These are phyloP conservation scores for Alisma plantagoaquatica DNA, from an alignment of 106 monocot genomes.

Conservation along the genomic window DNA sequence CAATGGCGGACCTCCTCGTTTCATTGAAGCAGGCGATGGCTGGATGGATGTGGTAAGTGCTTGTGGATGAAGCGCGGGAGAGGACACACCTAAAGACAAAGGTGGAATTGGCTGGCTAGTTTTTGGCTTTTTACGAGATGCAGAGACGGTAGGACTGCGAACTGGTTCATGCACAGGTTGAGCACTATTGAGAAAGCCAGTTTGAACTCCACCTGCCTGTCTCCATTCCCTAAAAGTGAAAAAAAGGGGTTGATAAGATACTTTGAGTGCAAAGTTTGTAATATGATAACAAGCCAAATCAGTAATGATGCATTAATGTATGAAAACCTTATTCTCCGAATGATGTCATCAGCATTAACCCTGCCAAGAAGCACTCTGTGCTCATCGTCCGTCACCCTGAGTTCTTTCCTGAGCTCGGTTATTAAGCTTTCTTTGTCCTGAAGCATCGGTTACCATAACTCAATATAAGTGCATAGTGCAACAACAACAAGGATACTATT, in stretches of 20 bases:
- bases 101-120: conserved; percentile 50
- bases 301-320: neutral
- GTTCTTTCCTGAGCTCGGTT: conserved; percentile 93
- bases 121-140: conserved; percentile 83
- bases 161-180: conserved; percentile 45
- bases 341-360: conserved; percentile 94
- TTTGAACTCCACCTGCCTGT: conserved; percentile 44
- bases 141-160: conserved; percentile 58
- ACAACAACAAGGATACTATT: neutral
- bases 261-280: neutral
- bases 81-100: conserved; percentile 40
- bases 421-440: conserved; percentile 98
- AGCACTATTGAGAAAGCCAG: conserved; percentile 38
- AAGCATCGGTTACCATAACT: too few species aligned
- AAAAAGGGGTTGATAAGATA: neutral
- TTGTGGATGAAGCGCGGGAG: conserved; percentile 45
- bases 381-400: conserved; percentile 90
- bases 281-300: neutral
- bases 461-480: conserved; percentile 8
- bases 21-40: conserved; percentile 52
- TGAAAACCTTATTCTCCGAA: conserved; percentile 78
- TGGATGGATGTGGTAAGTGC: conserved; percentile 36
- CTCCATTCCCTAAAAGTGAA: conserved; percentile 67
- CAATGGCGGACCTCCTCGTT: conserved; percentile 34
- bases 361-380: conserved; percentile 73